Conservation (phyloP, 2,329 filamentous ascomycete genomes). For the Pseudopithomyces maydicus region DNA sequence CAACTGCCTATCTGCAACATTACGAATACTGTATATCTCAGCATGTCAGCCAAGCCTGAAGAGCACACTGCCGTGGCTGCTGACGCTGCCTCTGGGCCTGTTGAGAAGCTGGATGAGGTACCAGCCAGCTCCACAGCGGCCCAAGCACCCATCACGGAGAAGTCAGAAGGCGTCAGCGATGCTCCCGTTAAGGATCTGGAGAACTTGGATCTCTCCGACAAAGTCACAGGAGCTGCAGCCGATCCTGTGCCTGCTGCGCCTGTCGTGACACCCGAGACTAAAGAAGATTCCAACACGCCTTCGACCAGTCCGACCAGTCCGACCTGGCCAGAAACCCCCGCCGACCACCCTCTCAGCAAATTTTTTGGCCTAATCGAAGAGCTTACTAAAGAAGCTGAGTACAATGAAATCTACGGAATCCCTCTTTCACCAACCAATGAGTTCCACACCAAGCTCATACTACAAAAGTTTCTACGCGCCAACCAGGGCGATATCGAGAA, state of each 20-base stretch:
- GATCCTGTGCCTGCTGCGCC: slow-evolving; percentile 13
- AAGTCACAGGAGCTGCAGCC: slow-evolving; percentile 18
- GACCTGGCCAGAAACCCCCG: slow-evolving; percentile 43
- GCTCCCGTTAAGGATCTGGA: slow-evolving; percentile 23
- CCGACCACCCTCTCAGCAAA: slow-evolving; percentile 54
- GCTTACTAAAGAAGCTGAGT: slow-evolving; percentile 61
- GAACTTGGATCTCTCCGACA: slow-evolving; percentile 12
- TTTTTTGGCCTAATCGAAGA: slow-evolving; percentile 64
- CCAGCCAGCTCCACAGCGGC: background rate
- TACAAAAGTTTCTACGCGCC: slow-evolving; percentile 93
- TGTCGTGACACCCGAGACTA: background rate
- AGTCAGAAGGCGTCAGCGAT: slow-evolving; percentile 18
- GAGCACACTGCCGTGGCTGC: background rate
- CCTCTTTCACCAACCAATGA: slow-evolving; percentile 60
- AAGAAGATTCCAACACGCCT: slow-evolving; percentile 7
- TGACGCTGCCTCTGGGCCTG: slow-evolving; percentile 3
- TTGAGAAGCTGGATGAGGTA: slow-evolving; percentile 14
- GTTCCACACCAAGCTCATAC: slow-evolving; percentile 78
- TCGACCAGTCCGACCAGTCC: slow-evolving; percentile 20
- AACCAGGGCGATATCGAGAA: slow-evolving; percentile 77
- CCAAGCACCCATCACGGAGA: slow-evolving; percentile 16
- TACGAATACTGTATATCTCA: background rate
- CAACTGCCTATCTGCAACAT: background rate
- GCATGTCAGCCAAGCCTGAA: slow-evolving; percentile 11
- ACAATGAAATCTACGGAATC: slow-evolving; percentile 89